phyloP scores from a whole-genome alignment of 495 filamentous ascomycete genomes.

The Hypoxylon intermedium region DNA sequence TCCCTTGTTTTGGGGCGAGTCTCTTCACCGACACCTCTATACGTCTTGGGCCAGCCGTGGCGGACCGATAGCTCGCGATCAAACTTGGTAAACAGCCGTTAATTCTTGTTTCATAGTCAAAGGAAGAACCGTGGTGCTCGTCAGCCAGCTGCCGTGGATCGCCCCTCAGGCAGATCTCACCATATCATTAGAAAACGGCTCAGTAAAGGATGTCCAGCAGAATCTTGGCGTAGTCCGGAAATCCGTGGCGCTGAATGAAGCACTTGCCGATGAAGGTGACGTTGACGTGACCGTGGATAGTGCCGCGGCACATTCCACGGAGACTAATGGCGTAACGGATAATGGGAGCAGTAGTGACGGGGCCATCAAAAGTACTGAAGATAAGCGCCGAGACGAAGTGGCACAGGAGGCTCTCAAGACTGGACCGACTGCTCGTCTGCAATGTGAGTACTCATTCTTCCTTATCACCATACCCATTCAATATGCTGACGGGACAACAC shows the following conservation, averaged over 20 bases:
- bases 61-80: too few relatives aligned
- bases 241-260: slow-evolving; percentile 36
- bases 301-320: slow-evolving; percentile 15
- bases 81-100: slow-evolving; percentile 35
- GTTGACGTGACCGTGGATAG: slow-evolving; percentile 35
- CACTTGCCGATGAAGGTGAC: slow-evolving; percentile 27
- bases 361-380: slow-evolving; percentile 26
- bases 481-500: slow-evolving; percentile 9
- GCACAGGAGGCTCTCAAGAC: slow-evolving; percentile 44
- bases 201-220: slow-evolving; percentile 42
- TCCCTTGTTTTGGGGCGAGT: slow-evolving; percentile 2
- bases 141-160: slow-evolving; percentile 54
- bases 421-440: slow-evolving; percentile 42
- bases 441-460: slow-evolving; percentile 34
- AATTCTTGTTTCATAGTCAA: slow-evolving; percentile 24
- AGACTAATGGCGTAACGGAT: slow-evolving; percentile 13
- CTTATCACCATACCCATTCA: not conserved
- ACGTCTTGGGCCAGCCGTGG: too few relatives aligned
- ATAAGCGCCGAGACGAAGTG: slow-evolving; percentile 42
- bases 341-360: slow-evolving; percentile 30
- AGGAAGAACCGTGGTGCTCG: slow-evolving; percentile 47
- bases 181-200: slow-evolving; percentile 52
- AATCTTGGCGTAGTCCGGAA: slow-evolving; percentile 47
- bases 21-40: not conserved
- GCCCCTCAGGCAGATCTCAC: slow-evolving; percentile 55